phyloP scores from a whole-genome alignment of 2,329 filamentous ascomycete genomes.

The Fusarium sp. region DNA sequence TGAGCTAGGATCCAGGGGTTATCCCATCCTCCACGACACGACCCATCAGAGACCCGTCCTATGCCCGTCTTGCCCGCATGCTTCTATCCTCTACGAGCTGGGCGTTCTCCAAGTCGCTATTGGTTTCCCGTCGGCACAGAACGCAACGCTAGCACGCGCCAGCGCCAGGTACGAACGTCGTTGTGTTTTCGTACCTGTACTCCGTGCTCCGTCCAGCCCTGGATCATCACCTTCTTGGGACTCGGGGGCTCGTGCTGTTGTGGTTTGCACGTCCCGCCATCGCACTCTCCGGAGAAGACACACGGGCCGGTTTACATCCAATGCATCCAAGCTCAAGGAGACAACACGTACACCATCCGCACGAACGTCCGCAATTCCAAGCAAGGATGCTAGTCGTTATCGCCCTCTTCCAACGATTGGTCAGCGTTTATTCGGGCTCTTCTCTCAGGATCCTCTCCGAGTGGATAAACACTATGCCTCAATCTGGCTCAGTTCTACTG shows the following conservation, averaged over 20 bases:
- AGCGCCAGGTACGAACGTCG: constrained; percentile 8
- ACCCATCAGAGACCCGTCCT: constrained; percentile 30
- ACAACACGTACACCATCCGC: neutral
- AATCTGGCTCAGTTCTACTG: constrained; percentile 28
- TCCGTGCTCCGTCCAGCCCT: constrained; percentile 3
- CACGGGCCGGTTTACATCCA: constrained; percentile 32
- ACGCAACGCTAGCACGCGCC: constrained; percentile 23
- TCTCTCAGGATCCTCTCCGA: constrained; percentile 30
- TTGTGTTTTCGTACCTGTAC: constrained; percentile 19
- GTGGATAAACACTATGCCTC: constrained; percentile 33
- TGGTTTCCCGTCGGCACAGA: constrained; percentile 12
- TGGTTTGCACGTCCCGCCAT: constrained; percentile 37
- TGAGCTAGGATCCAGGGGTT: constrained; percentile 36
- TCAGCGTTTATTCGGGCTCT: constrained; percentile 21
- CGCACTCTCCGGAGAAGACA: constrained; percentile 38
- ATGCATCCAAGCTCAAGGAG: constrained; percentile 7
- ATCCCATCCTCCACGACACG: constrained; percentile 25
- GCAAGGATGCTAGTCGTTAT: constrained; percentile 26
- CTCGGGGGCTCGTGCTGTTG: constrained; percentile 15
- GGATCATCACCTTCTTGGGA: constrained; percentile 13
- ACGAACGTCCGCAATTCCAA: constrained; percentile 19
- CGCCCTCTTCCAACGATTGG: constrained; percentile 39
- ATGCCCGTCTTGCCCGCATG: constrained; percentile 22
- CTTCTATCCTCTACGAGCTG: constrained; percentile 12
- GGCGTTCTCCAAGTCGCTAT: constrained; percentile 15